Evolutionary conservation across 139 green algal genomes (phyloP).

Genomic region (Picochlorum sp.): DNA sequence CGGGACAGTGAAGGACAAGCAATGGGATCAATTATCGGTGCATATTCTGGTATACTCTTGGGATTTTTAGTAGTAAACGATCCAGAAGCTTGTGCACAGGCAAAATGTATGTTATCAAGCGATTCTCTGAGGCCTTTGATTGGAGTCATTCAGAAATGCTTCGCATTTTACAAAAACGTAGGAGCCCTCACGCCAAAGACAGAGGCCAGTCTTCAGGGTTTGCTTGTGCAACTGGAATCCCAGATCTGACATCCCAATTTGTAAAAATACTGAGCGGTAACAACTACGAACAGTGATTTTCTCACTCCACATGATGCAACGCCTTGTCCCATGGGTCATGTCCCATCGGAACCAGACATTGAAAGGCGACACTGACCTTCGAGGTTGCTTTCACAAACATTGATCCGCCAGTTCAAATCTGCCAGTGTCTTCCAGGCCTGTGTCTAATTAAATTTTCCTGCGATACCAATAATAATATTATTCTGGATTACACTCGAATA

Average conservation of each 20-base stretch:
- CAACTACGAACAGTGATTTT: not conserved
- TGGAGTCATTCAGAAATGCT: constrained; percentile 34
- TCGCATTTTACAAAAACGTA: constrained; percentile 53
- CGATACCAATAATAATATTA: no score
- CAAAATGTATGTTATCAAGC: constrained; percentile 25
- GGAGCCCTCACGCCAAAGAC: constrained; percentile 25
- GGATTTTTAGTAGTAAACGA: constrained; percentile 55
- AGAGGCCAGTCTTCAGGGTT: constrained; percentile 11
- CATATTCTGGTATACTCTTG: constrained; percentile 61
- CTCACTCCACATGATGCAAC: no score
- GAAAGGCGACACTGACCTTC: not conserved
- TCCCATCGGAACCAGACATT: no score
- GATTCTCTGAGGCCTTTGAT: constrained; percentile 36
- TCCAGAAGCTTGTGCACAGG: constrained; percentile 5
- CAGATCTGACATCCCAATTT: not conserved
- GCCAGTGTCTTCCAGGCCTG: no score
- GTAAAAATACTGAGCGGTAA: not conserved
- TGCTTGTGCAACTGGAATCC: constrained; percentile 18
- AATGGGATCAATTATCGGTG: constrained; percentile 49
- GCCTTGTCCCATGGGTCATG: no score
- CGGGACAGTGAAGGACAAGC: constrained; percentile 18
- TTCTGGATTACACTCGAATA: no score
- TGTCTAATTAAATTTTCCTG: no score
- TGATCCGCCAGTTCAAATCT: not conserved
- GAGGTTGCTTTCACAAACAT: not conserved